phyloP scores from a whole-genome alignment of 352 stramenopile species.

The Plasmopara viticola region DNA sequence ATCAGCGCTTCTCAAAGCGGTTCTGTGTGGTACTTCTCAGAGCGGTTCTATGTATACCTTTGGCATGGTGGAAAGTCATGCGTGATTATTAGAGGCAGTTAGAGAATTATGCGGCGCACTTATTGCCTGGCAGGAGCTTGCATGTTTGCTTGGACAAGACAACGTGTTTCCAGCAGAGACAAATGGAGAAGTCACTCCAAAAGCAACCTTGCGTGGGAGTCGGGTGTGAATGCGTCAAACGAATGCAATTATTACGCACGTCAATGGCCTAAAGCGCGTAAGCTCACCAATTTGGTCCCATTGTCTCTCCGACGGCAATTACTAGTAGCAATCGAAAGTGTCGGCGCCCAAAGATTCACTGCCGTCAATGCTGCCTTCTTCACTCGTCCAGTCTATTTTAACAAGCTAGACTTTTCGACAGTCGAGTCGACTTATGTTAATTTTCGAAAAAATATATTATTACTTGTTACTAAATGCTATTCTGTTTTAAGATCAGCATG shows the following conservation, averaged over 20 bases:
- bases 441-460: too few relatives aligned
- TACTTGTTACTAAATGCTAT: too few relatives aligned
- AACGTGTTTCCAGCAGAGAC: conserved; percentile 23
- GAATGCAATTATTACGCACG: conserved; percentile 17
- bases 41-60: conserved; percentile 25
- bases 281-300: conserved; percentile 11
- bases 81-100: conserved; percentile 18
- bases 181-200: conserved; percentile 36
- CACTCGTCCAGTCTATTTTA: conserved; percentile 58
- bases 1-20: conserved; percentile 31
- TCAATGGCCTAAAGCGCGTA: conserved; percentile 23
- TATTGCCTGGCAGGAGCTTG: conserved; percentile 25
- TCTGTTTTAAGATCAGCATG: too few relatives aligned
- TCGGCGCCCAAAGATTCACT: conserved; percentile 42
- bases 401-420: conserved; percentile 43
- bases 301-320: conserved; percentile 35
- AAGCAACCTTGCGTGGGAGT: conserved; percentile 13
- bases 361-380: conserved; percentile 68
- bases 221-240: conserved; percentile 16
- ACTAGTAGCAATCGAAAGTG: conserved; percentile 38
- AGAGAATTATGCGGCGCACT: neutral
- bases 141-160: conserved; percentile 27
- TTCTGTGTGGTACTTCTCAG: conserved; percentile 30
- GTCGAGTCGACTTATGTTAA: conserved; percentile 41
- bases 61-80: conserved; percentile 48